Evolutionary conservation across 257 asterid species (phyloP).

Genomic region (Rauvolfia tetraphylla): DNA sequence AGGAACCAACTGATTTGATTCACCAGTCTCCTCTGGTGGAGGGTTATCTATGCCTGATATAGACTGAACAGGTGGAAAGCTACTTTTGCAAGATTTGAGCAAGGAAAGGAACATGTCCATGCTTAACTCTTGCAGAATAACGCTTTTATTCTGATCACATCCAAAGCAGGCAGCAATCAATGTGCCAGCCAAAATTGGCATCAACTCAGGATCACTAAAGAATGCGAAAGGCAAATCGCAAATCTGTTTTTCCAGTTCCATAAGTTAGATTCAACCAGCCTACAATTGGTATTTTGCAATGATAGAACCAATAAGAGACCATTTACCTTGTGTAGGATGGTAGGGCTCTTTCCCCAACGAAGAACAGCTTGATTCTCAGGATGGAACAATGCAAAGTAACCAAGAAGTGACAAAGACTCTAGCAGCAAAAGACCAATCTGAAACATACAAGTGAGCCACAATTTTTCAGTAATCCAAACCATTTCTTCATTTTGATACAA

Average conservation of each 20-base stretch:
- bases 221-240: conserved; percentile 92
- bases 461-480: background rate
- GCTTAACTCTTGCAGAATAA: conserved; percentile 95
- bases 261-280: conserved; percentile 25
- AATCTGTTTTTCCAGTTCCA: conserved; percentile 44
- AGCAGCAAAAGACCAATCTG: conserved; percentile 80
- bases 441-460: background rate
- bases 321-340: conserved; percentile 94
- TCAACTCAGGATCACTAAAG: conserved; percentile 91
- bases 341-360: conserved; percentile 99
- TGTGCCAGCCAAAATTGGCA: conserved; percentile 86
- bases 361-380: conserved; percentile 91
- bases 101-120: conserved; percentile 89
- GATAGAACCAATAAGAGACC: background rate
- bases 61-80: conserved; percentile 11
- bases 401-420: conserved; percentile 82
- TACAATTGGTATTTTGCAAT: background rate
- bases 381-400: conserved; percentile 86
- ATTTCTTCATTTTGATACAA: background rate
- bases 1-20: conserved; percentile 31
- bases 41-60: conserved; percentile 21
- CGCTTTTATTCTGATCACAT: conserved; percentile 86
- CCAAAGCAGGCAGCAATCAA: conserved; percentile 85
- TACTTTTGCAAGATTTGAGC: conserved; percentile 69
- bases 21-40: conserved; percentile 43